Evolutionary conservation across 208 protist species (phyloP).

Genomic region (Angomonas deanei): DNA sequence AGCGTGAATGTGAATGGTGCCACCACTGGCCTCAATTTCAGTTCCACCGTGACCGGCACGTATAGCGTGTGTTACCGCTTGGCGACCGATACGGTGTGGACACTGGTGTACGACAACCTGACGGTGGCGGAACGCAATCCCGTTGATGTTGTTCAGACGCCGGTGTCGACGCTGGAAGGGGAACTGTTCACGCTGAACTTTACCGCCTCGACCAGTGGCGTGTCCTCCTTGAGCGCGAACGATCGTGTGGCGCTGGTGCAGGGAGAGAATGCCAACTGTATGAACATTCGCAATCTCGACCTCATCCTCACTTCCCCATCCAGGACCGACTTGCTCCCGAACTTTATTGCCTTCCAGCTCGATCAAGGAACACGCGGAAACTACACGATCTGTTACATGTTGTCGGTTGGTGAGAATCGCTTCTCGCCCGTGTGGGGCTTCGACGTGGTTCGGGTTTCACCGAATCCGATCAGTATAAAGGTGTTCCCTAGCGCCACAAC

Average conservation of each 20-base stretch:
- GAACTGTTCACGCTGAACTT: conserved; percentile 82
- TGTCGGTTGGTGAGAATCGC: conserved; percentile 13
- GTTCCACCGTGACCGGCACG: conserved; percentile 28
- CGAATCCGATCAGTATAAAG: conserved; percentile 49
- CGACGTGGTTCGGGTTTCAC: conserved; percentile 29
- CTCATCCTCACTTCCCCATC: conserved; percentile 47
- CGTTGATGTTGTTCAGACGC: conserved; percentile 32
- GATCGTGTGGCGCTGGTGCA: conserved; percentile 65
- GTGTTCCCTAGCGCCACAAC: conserved; percentile 19
- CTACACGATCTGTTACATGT: conserved; percentile 72
- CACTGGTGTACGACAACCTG: conserved; percentile 78
- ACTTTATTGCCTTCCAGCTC: conserved; percentile 59
- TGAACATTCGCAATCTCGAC: conserved; percentile 26
- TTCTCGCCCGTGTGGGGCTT: conserved; percentile 76
- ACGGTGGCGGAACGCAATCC: conserved; percentile 56
- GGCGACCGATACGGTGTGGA: conserved; percentile 76
- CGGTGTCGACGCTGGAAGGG: conserved; percentile 49
- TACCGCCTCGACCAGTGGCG: conserved; percentile 13
- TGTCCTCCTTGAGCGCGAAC: conserved; percentile 19
- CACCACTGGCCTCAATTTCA: conserved; percentile 55
- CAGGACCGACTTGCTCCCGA: conserved; percentile 49
- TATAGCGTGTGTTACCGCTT: conserved; percentile 87
- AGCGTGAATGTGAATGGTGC: conserved; percentile 30
- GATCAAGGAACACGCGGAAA: conserved; percentile 53
- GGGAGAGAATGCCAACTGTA: conserved; percentile 48